These are phyloP conservation scores for Vaccinium vitisidaea DNA, from an alignment of 148 eudicot species.

Conservation along the genomic window DNA sequence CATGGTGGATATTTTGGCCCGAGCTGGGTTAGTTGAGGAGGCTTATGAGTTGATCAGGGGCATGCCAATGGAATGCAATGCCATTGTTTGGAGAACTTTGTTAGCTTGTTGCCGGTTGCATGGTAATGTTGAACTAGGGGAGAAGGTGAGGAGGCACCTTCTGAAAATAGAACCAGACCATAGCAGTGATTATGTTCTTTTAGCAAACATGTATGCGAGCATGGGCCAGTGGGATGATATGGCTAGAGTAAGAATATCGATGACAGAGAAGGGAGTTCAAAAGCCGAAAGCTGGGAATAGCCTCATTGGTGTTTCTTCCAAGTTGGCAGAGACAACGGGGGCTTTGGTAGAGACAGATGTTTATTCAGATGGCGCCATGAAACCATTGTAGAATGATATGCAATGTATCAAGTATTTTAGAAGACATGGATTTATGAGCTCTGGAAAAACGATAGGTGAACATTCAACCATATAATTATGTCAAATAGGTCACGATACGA, in stretches of 20 bases:
- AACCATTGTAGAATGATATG: neutral
- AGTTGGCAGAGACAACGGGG: neutral
- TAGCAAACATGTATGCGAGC: conserved; percentile 28
- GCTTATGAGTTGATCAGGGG: conserved; percentile 22
- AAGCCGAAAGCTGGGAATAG: conserved; percentile 29
- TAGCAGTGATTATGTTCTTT: conserved; percentile 36
- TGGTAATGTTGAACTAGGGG: conserved; percentile 22
- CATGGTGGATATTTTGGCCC: conserved; percentile 30
- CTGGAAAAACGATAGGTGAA: neutral
- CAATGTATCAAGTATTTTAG: neutral
- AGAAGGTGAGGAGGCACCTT: conserved; percentile 28
- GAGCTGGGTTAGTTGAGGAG: conserved; percentile 24
- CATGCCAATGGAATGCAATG: conserved; percentile 33
- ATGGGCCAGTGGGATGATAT: conserved; percentile 24
- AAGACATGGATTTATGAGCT: neutral
- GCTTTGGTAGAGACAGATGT: neutral
- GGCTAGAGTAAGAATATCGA: conserved; percentile 21
- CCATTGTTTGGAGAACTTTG: conserved; percentile 29
- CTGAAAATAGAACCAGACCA: conserved; percentile 29
- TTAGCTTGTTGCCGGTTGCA: conserved; percentile 28
- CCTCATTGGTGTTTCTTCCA: conserved; percentile 9
- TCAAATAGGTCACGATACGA: neutral
- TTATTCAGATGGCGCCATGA: neutral
- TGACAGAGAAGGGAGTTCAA: conserved; percentile 21
- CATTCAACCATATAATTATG: neutral